Conservation (phyloP, 352 stramenopile species). For the Discostella stelligera region DNA sequence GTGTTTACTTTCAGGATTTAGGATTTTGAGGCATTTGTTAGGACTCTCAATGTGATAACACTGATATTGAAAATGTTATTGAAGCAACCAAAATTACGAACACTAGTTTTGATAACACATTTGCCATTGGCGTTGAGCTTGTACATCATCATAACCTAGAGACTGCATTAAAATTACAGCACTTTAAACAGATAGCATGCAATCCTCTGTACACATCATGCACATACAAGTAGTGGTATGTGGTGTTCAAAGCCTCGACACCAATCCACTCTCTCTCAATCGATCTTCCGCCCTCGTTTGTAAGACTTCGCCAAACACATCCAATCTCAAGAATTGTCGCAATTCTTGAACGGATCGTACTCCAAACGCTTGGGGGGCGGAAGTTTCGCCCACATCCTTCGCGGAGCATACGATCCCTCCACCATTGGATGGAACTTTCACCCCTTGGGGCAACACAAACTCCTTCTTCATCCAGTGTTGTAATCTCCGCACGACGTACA, state of each 20-base stretch:
- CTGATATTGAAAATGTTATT: no score
- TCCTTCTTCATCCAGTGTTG: slow-evolving; percentile 62
- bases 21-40: no score
- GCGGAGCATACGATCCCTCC: slow-evolving; percentile 42
- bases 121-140: no score
- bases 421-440: background rate
- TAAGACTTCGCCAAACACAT: slow-evolving; percentile 49
- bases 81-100: no score
- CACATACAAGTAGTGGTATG: background rate
- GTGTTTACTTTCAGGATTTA: no score
- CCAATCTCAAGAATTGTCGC: slow-evolving; percentile 48
- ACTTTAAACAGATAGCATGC: background rate
- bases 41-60: no score
- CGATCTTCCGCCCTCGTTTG: slow-evolving; percentile 28
- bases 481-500: slow-evolving; percentile 53
- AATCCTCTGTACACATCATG: background rate
- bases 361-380: slow-evolving; percentile 55
- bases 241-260: slow-evolving; percentile 39
- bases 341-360: slow-evolving; percentile 43
- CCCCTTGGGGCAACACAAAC: slow-evolving; percentile 43
- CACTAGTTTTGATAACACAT: no score
- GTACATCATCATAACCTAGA: no score
- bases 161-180: background rate
- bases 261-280: slow-evolving; percentile 41
- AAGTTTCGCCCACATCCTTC: slow-evolving; percentile 51